Evolutionary conservation across 148 eudicot species (phyloP).

Genomic region (Nyssa sinensis): DNA sequence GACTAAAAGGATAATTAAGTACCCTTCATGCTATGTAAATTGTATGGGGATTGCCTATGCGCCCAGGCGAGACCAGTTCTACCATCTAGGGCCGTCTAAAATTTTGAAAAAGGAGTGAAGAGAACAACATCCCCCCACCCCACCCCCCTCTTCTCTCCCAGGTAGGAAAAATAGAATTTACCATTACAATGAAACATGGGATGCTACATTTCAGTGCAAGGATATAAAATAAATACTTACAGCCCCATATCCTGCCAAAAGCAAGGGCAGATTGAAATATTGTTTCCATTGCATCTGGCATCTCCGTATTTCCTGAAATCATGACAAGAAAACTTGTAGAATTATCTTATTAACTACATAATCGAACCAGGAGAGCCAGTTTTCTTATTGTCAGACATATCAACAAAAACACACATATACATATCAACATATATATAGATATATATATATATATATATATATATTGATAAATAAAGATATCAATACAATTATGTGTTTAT

Average conservation of each 20-base stretch:
- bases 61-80: too few relatives aligned
- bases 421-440: too few relatives aligned
- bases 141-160: too few relatives aligned
- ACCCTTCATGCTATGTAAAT: too few relatives aligned
- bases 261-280: conserved; percentile 89
- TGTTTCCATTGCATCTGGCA: conserved; percentile 98
- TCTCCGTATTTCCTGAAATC: conserved; percentile 65
- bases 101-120: too few relatives aligned
- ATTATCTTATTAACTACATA: background rate
- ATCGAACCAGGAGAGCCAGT: background rate
- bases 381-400: conserved; percentile 2
- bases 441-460: too few relatives aligned
- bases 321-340: conserved; percentile 15
- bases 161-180: background rate
- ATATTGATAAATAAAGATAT: too few relatives aligned
- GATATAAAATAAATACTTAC: conserved; percentile 46
- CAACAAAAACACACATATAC: background rate
- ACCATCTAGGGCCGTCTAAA: too few relatives aligned
- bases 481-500: too few relatives aligned
- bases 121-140: background rate
- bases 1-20: too few relatives aligned
- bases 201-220: background rate
- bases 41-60: too few relatives aligned
- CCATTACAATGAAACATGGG: background rate
- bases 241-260: conserved; percentile 72